These are phyloP conservation scores for Candolleomyces aberdarensis DNA, from an alignment of 768 basidiomycete species.

Conservation along the genomic window DNA sequence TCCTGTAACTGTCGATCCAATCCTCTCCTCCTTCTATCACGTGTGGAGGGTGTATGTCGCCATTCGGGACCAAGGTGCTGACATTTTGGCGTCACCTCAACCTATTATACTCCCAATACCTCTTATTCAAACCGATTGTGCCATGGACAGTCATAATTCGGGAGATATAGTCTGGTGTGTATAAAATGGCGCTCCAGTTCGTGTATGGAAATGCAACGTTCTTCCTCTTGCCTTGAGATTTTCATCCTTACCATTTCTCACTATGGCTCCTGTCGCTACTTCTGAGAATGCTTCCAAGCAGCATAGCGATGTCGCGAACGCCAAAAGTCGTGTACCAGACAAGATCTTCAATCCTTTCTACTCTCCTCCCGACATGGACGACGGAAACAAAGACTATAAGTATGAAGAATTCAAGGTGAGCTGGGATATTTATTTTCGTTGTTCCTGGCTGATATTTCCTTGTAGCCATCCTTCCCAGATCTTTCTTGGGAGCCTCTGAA, in stretches of 20 bases:
- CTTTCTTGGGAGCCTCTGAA: conserved; percentile 62
- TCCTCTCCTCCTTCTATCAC: not conserved
- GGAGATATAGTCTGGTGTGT: no score
- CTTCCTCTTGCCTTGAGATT: not conserved
- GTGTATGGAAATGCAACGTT: not conserved
- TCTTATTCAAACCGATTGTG: no score
- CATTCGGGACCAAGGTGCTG: conserved; percentile 2
- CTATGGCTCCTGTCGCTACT: conserved; percentile 53
- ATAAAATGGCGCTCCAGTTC: not conserved
- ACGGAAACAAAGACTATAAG: conserved; percentile 48
- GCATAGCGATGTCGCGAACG: conserved; percentile 5
- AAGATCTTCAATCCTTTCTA: conserved; percentile 63
- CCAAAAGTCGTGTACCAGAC: conserved; percentile 16
- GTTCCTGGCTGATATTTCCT: not conserved
- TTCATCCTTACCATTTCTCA: not conserved
- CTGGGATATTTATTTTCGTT: not conserved
- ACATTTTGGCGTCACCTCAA: not conserved
- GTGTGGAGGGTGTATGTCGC: conserved; percentile 7
- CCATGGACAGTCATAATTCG: no score
- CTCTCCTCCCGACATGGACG: conserved; percentile 53
- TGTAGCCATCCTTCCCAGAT: conserved; percentile 61
- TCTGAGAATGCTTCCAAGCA: conserved; percentile 21
- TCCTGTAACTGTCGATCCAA: no score
- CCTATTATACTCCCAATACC: not conserved
- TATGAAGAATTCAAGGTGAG: conserved; percentile 59